These are phyloP conservation scores for Colletotrichum sp. DNA, from an alignment of 2,329 filamentous ascomycete species.

Conservation along the genomic window DNA sequence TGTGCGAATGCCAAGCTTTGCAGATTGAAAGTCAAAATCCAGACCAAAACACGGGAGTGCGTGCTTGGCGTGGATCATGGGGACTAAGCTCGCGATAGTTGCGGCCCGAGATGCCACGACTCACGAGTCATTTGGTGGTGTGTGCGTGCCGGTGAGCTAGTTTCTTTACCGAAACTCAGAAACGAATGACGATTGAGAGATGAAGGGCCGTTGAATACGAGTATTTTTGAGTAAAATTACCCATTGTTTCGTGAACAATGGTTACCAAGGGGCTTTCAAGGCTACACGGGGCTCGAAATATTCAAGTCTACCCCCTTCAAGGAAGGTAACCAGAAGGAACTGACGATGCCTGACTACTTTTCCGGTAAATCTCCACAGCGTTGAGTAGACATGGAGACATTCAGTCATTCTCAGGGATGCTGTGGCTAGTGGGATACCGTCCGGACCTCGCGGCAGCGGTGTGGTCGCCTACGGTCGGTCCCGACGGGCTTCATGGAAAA, in stretches of 20 bases:
- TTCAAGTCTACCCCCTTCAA: not conserved
- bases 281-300: not conserved
- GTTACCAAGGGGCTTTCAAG: not conserved
- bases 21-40: not conserved
- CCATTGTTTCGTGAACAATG: not conserved
- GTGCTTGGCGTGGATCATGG: slow-evolving; percentile 4
- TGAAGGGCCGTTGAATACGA: not conserved
- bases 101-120: not conserved
- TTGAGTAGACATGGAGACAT: not conserved
- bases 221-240: not conserved
- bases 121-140: not conserved
- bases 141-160: not conserved
- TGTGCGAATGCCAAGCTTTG: slow-evolving; percentile 1
- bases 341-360: not conserved
- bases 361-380: not conserved
- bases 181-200: not conserved
- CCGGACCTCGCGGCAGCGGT: not conserved
- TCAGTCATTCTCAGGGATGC: not conserved
- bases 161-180: not conserved
- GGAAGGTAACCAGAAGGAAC: not conserved
- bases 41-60: not conserved
- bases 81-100: not conserved
- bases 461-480: not conserved
- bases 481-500: not conserved
- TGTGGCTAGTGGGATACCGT: not conserved